Evolutionary conservation across 1,284 basidiomycete genomes (phyloP).

Genomic region (Cutaneotrichosporon sp.): DNA sequence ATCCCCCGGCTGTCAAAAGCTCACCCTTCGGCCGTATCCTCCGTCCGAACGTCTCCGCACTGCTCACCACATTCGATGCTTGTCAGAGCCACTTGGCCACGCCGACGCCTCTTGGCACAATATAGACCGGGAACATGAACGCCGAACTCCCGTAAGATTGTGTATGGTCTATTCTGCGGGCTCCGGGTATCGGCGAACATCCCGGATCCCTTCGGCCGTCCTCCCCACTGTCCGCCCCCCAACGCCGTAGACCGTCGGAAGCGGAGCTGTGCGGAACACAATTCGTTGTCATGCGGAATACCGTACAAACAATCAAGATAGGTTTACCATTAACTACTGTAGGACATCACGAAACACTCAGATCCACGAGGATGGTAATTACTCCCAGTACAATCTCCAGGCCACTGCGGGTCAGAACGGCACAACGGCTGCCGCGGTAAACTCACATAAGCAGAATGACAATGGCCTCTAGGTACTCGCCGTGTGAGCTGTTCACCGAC

Average conservation of each 20-base stretch:
- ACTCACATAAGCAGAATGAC: slow-evolving; percentile 88
- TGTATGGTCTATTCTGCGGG: background rate
- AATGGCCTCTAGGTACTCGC: slow-evolving; percentile 90
- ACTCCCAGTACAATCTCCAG: slow-evolving; percentile 59
- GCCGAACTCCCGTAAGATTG: background rate
- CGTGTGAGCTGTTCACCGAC: slow-evolving; percentile 77
- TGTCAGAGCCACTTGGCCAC: too few species aligned
- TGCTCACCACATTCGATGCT: too few species aligned
- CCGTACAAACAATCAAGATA: slow-evolving; percentile 1
- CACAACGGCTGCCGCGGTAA: too few species aligned
- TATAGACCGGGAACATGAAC: background rate
- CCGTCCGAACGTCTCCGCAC: too few species aligned
- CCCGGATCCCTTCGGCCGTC: background rate
- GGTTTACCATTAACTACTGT: background rate
- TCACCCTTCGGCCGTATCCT: too few species aligned
- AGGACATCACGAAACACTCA: slow-evolving; percentile 49
- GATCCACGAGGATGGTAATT: slow-evolving; percentile 65
- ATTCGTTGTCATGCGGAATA: background rate
- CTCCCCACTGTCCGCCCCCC: background rate
- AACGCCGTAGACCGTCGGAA: background rate
- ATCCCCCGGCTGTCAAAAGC: background rate
- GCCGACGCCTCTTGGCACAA: too few species aligned
- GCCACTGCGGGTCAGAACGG: too few species aligned
- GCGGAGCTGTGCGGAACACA: background rate
- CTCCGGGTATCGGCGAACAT: background rate